phyloP scores from a whole-genome alignment of 352 stramenopile genomes.

The Phytophthora pseudosyringae region DNA sequence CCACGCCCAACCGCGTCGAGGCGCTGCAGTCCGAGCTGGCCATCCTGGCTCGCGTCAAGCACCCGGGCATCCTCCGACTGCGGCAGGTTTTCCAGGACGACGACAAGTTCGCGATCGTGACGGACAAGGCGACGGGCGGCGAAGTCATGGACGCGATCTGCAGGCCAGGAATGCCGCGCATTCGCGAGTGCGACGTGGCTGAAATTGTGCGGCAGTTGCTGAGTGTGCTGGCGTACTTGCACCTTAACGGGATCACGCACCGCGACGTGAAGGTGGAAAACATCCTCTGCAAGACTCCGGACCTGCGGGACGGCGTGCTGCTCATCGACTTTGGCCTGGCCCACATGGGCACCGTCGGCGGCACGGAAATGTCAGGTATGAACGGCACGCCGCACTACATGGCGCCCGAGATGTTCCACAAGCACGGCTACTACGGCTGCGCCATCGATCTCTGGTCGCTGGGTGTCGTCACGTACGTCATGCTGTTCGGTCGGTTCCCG shows the following conservation, averaged over 20 bases:
- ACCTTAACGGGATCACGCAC: constrained; percentile 78
- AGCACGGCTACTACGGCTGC: constrained; percentile 56
- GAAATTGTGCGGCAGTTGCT: constrained; percentile 72
- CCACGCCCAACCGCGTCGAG: constrained; percentile 67
- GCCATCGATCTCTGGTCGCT: constrained; percentile 84
- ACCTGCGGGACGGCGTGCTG: constrained; percentile 58
- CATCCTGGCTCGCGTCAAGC: constrained; percentile 64
- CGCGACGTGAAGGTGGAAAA: constrained; percentile 89
- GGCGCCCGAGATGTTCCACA: constrained; percentile 85
- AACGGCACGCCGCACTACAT: constrained; percentile 88
- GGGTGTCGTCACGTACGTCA: constrained; percentile 73
- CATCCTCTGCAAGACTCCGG: constrained; percentile 63
- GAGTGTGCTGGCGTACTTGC: constrained; percentile 69
- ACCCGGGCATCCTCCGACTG: constrained; percentile 62
- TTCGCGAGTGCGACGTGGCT: constrained; percentile 72
- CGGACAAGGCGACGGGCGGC: constrained; percentile 63
- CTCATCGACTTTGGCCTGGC: constrained; percentile 87
- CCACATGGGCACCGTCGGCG: constrained; percentile 51
- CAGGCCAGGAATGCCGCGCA: constrained; percentile 12
- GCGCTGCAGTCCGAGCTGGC: constrained; percentile 68
- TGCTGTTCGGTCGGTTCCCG: constrained; percentile 76
- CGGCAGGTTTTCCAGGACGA: constrained; percentile 75
- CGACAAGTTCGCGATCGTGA: constrained; percentile 74
- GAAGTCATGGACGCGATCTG: constrained; percentile 70
- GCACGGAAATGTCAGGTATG: constrained; percentile 70